These are phyloP conservation scores for Arthrobotrys sinensis DNA, from an alignment of 2,329 filamentous ascomycete species.

Conservation along the genomic window DNA sequence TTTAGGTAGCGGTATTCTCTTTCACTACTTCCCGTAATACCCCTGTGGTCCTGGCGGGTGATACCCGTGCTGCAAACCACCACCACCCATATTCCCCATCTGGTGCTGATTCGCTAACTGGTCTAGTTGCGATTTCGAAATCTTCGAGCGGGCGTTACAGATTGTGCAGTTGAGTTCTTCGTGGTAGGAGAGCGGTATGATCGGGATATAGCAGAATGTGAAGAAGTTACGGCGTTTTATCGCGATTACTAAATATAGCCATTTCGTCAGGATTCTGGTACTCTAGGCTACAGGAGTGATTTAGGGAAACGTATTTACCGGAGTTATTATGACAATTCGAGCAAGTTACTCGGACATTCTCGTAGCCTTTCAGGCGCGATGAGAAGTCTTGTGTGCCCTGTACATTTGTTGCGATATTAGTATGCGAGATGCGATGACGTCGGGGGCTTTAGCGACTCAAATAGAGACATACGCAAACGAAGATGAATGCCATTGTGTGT, in stretches of 20 bases:
- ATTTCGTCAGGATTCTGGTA: not conserved
- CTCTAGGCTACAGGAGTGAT: not conserved
- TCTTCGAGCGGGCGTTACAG: constrained; percentile 58
- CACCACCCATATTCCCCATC: constrained; percentile 41
- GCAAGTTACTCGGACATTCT: constrained; percentile 71
- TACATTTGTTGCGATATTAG: constrained; percentile 39
- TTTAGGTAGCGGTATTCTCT: not conserved
- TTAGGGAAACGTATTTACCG: constrained; percentile 27
- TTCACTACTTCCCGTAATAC: constrained; percentile 52
- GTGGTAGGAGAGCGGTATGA: constrained; percentile 55
- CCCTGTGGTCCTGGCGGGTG: constrained; percentile 47
- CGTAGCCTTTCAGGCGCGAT: constrained; percentile 69
- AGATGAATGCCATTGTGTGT: constrained; percentile 58
- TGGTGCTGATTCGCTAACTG: constrained; percentile 49
- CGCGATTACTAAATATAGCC: constrained; percentile 51
- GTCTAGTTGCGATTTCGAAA: constrained; percentile 52
- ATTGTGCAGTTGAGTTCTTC: constrained; percentile 61
- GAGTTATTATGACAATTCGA: constrained; percentile 71
- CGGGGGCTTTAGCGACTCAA: not conserved
- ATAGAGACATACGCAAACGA: constrained; percentile 51
- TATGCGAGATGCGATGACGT: constrained; percentile 33
- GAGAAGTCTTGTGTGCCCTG: constrained; percentile 68
- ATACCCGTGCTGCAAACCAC: constrained; percentile 30
- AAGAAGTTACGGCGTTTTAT: constrained; percentile 64
- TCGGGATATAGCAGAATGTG: constrained; percentile 64